Evolutionary conservation across 768 basidiomycete genomes (phyloP).

Genomic region (Neoboletus magnificus): DNA sequence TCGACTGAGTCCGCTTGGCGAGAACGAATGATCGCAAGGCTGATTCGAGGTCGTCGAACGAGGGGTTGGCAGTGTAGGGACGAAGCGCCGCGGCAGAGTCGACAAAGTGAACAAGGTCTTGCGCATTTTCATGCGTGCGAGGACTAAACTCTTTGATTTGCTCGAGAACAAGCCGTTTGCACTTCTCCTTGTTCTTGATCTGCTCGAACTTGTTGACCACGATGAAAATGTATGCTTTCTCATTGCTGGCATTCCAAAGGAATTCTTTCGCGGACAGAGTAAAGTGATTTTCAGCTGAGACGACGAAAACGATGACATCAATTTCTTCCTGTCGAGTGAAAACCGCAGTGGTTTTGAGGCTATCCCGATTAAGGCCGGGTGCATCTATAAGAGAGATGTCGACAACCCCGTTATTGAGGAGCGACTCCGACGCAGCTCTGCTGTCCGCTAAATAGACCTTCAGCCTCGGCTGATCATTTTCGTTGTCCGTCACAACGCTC

Average conservation of each 20-base stretch:
- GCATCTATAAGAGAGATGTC: constrained; percentile 99
- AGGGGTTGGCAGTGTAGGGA: constrained; percentile 58
- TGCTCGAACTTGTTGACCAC: constrained; percentile 98
- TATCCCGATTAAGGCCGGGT: constrained; percentile 95
- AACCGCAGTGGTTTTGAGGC: constrained; percentile 88
- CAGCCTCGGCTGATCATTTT: constrained; percentile 62
- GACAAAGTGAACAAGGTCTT: constrained; percentile 97
- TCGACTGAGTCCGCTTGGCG: constrained; percentile 93
- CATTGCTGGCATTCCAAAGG: constrained; percentile 86
- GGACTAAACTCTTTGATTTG: constrained; percentile 93
- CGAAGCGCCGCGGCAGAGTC: constrained; percentile 79
- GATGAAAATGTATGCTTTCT: constrained; percentile 97
- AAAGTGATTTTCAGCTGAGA: constrained; percentile 98
- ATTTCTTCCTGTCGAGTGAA: constrained; percentile 98
- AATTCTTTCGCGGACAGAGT: constrained; percentile 95
- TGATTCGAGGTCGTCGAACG: constrained; percentile 87
- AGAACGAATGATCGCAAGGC: constrained; percentile 92
- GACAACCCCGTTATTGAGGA: constrained; percentile 92
- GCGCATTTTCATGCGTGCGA: constrained; percentile 84
- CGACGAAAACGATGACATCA: constrained; percentile 97
- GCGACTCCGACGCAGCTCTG: constrained; percentile 72
- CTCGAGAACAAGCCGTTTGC: constrained; percentile 81
- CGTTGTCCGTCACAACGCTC: constrained; percentile 60
- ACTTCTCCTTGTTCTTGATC: constrained; percentile 93
- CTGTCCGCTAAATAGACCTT: constrained; percentile 89